Evolutionary conservation across 2,329 filamentous ascomycete species (phyloP), one percentile per base, ranked within the genome.

Genomic region (Monosporascus sp.): DNA sequence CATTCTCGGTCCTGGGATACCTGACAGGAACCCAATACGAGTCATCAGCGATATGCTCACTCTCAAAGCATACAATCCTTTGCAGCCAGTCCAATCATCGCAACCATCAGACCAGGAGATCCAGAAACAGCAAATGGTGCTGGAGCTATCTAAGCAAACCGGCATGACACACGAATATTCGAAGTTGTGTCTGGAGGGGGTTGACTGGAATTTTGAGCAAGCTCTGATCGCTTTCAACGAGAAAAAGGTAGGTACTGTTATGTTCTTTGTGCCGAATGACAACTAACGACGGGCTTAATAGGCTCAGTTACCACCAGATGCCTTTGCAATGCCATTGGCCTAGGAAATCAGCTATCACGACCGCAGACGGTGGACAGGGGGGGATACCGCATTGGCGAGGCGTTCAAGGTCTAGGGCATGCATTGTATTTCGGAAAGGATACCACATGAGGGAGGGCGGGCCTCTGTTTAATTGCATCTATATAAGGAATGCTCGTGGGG

Each of bases 31-130:
- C 18, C 80, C 74, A 1, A 82, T 95, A 52, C 82, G 90, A 48
- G 87, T 96, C 38, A 78, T 92, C 59, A 92, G 83, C 67, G 91
- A 96, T 69, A 83, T 91, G 73, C 76, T 95, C 40, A 84, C 84
- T 15, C 73, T 96, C 49, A 82, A 88, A 59, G 82, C 85, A 6
- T 91, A 85, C 67, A 77, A 71, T 28, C 65, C 78, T 9, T 67
- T 84, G 17, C 56, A 22, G 48, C 60, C 68, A 65, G 38, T 61
- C 51, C 52, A 60, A 7, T 47, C 58, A 14, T 52, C 67, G 38
- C 58, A 54, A 47, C 62, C 55, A 35, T 64, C 51, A 22, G 65
- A 53, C 45, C 72, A 74, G 40, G 71, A 74, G n/a, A 73, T 78
- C 37, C 73, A 81, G 45, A 81, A 88, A 60, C 81, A 88, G 61